Conservation (phyloP, 202 grass and related monocot genomes). For the Zoysia matrella region DNA sequence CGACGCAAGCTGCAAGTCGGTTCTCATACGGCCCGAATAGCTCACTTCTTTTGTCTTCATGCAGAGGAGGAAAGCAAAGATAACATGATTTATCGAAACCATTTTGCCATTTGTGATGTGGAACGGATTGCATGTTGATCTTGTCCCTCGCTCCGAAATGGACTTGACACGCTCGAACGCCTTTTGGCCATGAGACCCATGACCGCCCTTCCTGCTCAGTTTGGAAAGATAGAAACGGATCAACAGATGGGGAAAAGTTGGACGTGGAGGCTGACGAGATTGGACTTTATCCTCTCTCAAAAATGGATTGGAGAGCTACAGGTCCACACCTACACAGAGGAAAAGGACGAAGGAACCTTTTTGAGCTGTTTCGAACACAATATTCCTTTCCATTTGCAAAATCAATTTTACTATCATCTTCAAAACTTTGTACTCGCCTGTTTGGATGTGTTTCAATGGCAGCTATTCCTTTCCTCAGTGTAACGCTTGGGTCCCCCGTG, state of each 20-base stretch:
- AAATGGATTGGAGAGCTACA: neutral
- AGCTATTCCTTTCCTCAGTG: slow-evolving; percentile 7
- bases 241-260: neutral
- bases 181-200: neutral
- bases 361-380: neutral
- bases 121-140: slow-evolving; percentile 3
- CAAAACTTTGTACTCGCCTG: neutral
- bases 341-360: neutral
- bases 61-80: neutral
- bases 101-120: neutral
- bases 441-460: slow-evolving; percentile 1
- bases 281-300: neutral
- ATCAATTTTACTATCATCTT: neutral
- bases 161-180: neutral
- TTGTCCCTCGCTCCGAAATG: neutral
- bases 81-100: neutral
- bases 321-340: neutral
- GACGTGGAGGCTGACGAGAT: slow-evolving; percentile 13
- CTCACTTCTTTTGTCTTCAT: neutral
- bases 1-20: neutral
- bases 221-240: neutral
- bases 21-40: slow-evolving; percentile 10
- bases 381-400: neutral
- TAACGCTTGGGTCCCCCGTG: neutral
- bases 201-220: neutral